These are phyloP conservation scores for Ordospora colligata DNA, from an alignment of 371 early-diverging fungal species.

Conservation along the genomic window DNA sequence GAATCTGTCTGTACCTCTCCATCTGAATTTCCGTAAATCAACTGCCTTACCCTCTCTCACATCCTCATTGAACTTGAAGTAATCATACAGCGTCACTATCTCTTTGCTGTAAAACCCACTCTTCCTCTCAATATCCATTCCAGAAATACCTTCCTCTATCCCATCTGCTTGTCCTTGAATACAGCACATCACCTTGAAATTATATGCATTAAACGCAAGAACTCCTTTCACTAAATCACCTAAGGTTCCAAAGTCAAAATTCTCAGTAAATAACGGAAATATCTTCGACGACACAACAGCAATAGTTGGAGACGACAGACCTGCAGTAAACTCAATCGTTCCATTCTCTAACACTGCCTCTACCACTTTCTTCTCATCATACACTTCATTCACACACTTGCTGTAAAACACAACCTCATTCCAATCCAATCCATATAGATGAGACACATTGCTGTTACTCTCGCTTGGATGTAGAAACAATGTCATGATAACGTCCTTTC, in stretches of 20 bases:
- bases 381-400: conserved; percentile 11
- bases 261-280: conserved; percentile 46
- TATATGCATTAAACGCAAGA: conserved; percentile 33
- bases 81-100: conserved; percentile 46
- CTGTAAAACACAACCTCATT: conserved; percentile 34
- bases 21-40: conserved; percentile 8
- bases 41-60: background rate
- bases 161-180: background rate
- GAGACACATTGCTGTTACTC: conserved; percentile 14
- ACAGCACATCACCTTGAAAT: conserved; percentile 25
- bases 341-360: conserved; percentile 11
- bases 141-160: background rate
- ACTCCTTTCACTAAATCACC: conserved; percentile 40
- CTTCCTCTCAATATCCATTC: background rate
- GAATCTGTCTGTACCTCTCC: background rate
- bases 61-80: conserved; percentile 44
- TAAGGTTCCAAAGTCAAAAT: conserved; percentile 45
- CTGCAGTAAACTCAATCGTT: conserved; percentile 9
- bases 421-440: conserved; percentile 18
- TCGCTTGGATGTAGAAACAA: conserved; percentile 22
- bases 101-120: conserved; percentile 33
- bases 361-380: background rate
- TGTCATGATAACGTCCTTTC: conserved; percentile 22
- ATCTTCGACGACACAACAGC: conserved; percentile 31
- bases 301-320: background rate